Evolutionary conservation across 345 rosid genomes (phyloP), one percentile per base, ranked within the genome.

Genomic region (Abelmoschus esculentus): DNA sequence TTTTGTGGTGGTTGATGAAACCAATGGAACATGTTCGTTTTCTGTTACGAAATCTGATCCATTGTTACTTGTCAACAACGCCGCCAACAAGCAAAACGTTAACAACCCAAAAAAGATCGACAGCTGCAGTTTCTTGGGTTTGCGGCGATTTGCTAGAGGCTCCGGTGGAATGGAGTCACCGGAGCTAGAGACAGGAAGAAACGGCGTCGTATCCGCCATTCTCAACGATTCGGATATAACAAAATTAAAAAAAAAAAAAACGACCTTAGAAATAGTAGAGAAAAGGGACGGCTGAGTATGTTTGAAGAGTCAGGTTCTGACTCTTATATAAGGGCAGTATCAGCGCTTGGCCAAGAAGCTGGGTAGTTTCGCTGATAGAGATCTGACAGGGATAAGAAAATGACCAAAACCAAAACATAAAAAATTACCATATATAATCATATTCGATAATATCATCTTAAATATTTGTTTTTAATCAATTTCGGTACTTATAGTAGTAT

Each of bases 51-150:
- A 1, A 47, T 46, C 31, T 3, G 74, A 63, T 3, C 62, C 74
- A 14, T 11, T 36, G 44, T 52, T 52, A 5, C 69, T 61, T 1
- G 55, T 13, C 61, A 62, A 69, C 7, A 83, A 42, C 29, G 76
- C 79, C 3, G 77, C 75, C 61, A 81, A 40, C 13, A 86, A 59
- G 4, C 75, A 76, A 13, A 83, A 50, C 61, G 87, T 26, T 0
- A 85, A n/a, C 60, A 89, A 34, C 26, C 76, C 82, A 4, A 74
- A 80, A 47, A 71, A 54, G 42, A 80, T 64, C 0, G 72, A 44
- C 6, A 79, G 49, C 66, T 72, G 57, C 1, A 18, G 42, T 69
- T 63, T 82, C 60, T 63, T 73, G 55, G 75, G 73, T n/a, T 57
- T 46, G n/a, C 70, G 83, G 73, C 66, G 75, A 52, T 17, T 12